Evolutionary conservation across 129 eudicot species (phyloP).

Genomic region (Dittrichia graveolens): DNA sequence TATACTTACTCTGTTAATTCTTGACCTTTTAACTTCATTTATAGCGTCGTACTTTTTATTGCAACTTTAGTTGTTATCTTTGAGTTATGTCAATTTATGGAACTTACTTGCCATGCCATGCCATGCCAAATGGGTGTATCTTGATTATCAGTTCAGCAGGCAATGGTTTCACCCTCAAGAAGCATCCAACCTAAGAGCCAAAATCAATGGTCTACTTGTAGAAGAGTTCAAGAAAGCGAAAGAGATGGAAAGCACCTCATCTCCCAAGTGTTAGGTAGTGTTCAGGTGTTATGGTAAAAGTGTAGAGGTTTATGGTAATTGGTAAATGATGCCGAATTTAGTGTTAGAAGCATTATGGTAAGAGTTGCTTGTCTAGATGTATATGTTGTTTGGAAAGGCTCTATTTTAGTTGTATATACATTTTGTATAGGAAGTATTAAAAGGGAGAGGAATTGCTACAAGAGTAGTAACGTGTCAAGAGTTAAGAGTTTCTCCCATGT

Average conservation of each 20-base stretch:
- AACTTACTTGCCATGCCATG: constrained; percentile 18
- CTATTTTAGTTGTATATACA: constrained; percentile 30
- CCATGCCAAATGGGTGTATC: constrained; percentile 1
- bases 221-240: constrained; percentile 53
- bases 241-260: constrained; percentile 24
- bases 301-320: too few species aligned
- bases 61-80: background rate
- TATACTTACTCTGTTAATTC: too few species aligned
- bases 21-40: background rate
- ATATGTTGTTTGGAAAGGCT: constrained; percentile 19
- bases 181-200: constrained; percentile 68
- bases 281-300: constrained; percentile 13
- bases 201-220: constrained; percentile 46
- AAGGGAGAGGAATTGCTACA: constrained; percentile 5
- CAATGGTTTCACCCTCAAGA: constrained; percentile 79
- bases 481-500: background rate
- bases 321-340: constrained; percentile 12
- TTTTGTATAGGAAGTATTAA: constrained; percentile 36
- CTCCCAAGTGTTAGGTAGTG: background rate
- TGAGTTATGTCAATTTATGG: background rate
- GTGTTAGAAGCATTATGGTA: constrained; percentile 20
- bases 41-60: background rate
- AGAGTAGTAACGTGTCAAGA: background rate
- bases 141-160: constrained; percentile 60
- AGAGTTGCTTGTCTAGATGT: constrained; percentile 29